Evolutionary conservation across 2,329 filamentous ascomycete species (phyloP), one percentile per base, ranked within the genome.

Genomic region (Epichloe brachyelytri): DNA sequence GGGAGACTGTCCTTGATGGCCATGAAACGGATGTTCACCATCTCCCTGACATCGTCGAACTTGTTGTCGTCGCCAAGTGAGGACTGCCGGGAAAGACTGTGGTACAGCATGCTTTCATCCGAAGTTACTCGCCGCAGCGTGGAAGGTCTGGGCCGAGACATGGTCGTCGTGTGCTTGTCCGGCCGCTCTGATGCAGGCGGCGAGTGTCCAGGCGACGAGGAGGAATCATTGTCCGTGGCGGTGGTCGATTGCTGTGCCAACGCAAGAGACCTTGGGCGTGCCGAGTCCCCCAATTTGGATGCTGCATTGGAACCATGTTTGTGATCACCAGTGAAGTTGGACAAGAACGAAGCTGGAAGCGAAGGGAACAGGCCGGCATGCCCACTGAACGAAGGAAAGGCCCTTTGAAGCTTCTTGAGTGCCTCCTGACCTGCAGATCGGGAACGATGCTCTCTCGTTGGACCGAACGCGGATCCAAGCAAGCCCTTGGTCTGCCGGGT

Each of bases 11-110:
- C 90, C 62, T 83, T 86, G 63, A 97, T 86, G 4, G 91, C 91
- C 69, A 95, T 95, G 62, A 93, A 76, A 41, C 91, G 79, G 58
- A 86, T 88, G 60, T 96, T 97, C 57, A 91, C 85, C 71, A 93
- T 87, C 54, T 88, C 85, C 43, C 83, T 80, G 12, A 95, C 81
- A 65, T 93, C 75, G 47, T 85, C 79, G 65, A 93, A 97, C 43
- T 83, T 78, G 39, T 80, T 80, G 59, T 91, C 87, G 62, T 96
- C 88, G 2, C 90, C 90, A 0, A 94, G 75, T 0, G 88, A 94
- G 0, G 89, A 93, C 1, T 85, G 82, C 26, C 82, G 76, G 0
- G 90, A 95, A 3, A 89, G 71, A 4, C 80, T 82, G 57, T 87
- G 81, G 58, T 85, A 85, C 15, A 93, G 74, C 54, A 94, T 68